These are phyloP conservation scores for Cordyceps tenuipes DNA, from an alignment of 2,329 filamentous ascomycete species.

Conservation along the genomic window DNA sequence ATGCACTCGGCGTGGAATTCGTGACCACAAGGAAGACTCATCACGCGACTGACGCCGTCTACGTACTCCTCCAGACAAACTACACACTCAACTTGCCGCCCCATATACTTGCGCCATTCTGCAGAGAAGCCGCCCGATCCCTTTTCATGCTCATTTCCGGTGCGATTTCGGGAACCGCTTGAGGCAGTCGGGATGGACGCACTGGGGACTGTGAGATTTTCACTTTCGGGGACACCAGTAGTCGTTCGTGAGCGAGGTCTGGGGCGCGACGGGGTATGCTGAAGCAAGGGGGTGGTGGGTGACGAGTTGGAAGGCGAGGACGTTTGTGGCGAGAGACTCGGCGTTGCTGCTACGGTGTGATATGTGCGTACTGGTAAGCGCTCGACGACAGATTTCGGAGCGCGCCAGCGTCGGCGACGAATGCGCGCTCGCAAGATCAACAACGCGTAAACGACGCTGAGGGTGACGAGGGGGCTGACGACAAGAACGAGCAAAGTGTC, in stretches of 20 bases:
- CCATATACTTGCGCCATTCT: constrained; percentile 60
- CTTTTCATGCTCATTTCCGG: constrained; percentile 40
- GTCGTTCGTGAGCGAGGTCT: constrained; percentile 59
- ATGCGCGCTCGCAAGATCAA: constrained; percentile 83
- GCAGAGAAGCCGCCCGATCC: constrained; percentile 31
- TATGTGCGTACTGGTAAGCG: constrained; percentile 92
- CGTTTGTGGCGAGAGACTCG: constrained; percentile 43
- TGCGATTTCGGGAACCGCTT: constrained; percentile 23
- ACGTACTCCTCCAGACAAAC: constrained; percentile 96
- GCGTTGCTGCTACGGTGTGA: constrained; percentile 66
- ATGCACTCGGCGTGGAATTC: constrained; percentile 99
- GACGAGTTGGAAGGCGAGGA: constrained; percentile 59
- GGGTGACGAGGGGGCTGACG: constrained; percentile 81
- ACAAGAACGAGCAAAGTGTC: constrained; percentile 96
- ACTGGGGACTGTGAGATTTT: constrained; percentile 36
- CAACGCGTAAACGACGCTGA: constrained; percentile 87
- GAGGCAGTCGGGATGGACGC: constrained; percentile 31
- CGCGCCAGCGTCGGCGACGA: constrained; percentile 82
- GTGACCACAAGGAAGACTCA: constrained; percentile 95
- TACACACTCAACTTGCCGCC: constrained; percentile 75
- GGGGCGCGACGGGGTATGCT: constrained; percentile 43
- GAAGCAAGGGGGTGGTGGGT: constrained; percentile 72
- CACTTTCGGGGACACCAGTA: constrained; percentile 48
- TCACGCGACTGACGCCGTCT: constrained; percentile 87
- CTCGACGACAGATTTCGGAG: constrained; percentile 94